Base-by-base conservation (phyloP, 164 flowering plant species). In the Tetrastigma voinierianum region DNA sequence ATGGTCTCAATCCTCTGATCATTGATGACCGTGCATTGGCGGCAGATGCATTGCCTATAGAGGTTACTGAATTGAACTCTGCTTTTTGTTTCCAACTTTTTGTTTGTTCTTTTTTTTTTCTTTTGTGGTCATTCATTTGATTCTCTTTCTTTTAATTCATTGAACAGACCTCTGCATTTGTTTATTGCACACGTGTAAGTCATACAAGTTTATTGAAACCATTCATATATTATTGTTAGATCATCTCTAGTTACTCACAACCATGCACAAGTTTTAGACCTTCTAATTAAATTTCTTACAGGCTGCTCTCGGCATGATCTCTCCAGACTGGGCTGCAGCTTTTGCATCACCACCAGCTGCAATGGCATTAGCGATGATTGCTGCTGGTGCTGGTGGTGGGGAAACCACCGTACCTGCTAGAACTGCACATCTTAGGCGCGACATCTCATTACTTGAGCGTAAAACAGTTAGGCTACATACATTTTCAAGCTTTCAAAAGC, bases 281-380 rank as follows among this genome's bases (percentile, higher is more conserved):
- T 48, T 24, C 16, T 46, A 10, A 19, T 51, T 60, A 40, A 51
- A 46, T 67, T 66, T 61, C 24, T 74, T 80, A 76, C 82, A 96
- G 99, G 95, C 95, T 81, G 94, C 96, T 84, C 91, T 93, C 67
- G 79, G 90, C 70, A 96, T 96, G 99, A 83, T 93, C 23, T 88
- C 98, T 72, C 91, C 95, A 67, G 86, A 83, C 59, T 96, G 99
- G 99, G 99, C 99, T 72, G 98, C 98, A 75, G 93, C 99, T 74
- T 96, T 96, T 86, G 99, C 98, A 59, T 96, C 99, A 56, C 99
- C 98, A 56, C 99, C 99, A 71, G 95, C 97, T 77, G 96, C 99
- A 49, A 80, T 96, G 98, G 97, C 98, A 62, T 73, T 96, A 77
- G 98, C 99, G 56, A 96, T 96, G 99, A 88, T 96, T 76, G 99